Percentiles rank a stretch among this genome's conserved stretches.
Conservation (phyloP, 2,329 filamentous ascomycete genomes). For the Alternaria burnsii region DNA sequence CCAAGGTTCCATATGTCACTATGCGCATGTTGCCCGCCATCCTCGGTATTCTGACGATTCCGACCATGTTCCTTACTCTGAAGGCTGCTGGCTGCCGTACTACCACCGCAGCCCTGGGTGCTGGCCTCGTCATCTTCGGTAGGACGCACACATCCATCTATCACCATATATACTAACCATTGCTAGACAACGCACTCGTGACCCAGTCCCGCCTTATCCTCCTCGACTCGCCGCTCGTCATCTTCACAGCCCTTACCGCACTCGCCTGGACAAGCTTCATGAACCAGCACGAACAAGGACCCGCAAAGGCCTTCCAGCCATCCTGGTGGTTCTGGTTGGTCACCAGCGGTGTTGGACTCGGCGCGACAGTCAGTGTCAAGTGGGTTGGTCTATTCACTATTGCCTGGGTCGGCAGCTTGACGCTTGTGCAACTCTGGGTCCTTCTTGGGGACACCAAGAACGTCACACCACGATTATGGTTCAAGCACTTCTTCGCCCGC, state of each 20-base stretch:
- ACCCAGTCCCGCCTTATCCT: constrained; percentile 96
- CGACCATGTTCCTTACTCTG: constrained; percentile 92
- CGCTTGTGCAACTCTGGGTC: constrained; percentile 91
- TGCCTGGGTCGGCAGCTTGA: constrained; percentile 94
- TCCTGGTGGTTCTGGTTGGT: constrained; percentile 99
- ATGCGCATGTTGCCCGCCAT: constrained; percentile 95
- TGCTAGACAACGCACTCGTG: constrained; percentile 86
- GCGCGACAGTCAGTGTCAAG: constrained; percentile 93
- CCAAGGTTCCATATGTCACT: constrained; percentile 92
- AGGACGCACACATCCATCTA: constrained; percentile 31
- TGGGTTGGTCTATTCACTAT: constrained; percentile 99
- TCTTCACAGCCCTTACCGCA: constrained; percentile 90
- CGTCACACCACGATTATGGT: constrained; percentile 83
- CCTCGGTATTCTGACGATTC: constrained; percentile 86
- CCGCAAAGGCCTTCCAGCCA: constrained; percentile 82
- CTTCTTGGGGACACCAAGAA: constrained; percentile 87
- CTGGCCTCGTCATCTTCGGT: constrained; percentile 91
- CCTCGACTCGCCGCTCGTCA: constrained; percentile 92
- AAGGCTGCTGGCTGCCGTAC: constrained; percentile 91
- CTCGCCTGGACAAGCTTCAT: constrained; percentile 92
- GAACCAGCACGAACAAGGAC: constrained; percentile 95
- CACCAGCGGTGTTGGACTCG: constrained; percentile 84
- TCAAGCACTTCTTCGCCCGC: constrained; percentile 93
- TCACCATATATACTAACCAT: constrained; percentile 26
- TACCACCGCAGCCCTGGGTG: constrained; percentile 81